Evolutionary conservation across 345 rosid genomes (phyloP).

Genomic region (Psidium friedrichsthalianum): DNA sequence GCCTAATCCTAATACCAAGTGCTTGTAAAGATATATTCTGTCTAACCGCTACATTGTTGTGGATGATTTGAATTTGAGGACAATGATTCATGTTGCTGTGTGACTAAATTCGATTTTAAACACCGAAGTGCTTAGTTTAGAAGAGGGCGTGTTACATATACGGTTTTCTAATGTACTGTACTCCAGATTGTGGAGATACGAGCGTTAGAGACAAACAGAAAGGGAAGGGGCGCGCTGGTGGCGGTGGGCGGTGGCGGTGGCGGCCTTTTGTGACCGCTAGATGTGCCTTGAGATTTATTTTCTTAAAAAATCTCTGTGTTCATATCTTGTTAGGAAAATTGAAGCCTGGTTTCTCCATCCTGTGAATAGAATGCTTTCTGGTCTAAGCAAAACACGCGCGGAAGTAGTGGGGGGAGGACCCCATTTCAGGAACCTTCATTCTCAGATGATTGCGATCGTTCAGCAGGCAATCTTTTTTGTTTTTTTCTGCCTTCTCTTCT

Average conservation of each 20-base stretch:
- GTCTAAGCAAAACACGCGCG: neutral
- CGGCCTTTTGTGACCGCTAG: neutral
- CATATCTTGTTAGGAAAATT: neutral
- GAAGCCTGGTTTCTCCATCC: neutral
- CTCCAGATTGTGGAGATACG: neutral
- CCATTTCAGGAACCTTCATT: neutral
- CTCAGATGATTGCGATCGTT: neutral
- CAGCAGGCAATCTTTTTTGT: neutral
- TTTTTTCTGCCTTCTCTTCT: neutral
- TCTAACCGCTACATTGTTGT: neutral
- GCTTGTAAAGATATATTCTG: neutral
- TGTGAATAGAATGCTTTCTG: neutral
- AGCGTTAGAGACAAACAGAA: neutral
- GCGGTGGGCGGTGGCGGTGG: neutral
- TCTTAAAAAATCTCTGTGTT: neutral
- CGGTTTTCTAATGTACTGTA: neutral
- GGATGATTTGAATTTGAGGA: neutral
- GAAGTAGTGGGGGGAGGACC: neutral
- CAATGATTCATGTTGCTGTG: neutral
- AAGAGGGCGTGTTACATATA: neutral
- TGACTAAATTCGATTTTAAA: neutral
- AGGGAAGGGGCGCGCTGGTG: neutral
- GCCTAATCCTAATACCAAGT: neutral
- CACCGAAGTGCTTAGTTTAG: neutral
- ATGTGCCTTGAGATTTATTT: neutral